Percentiles rank a stretch among this genome's conserved stretches.
Evolutionary conservation across 2,329 filamentous ascomycete species (phyloP).

Genomic region (Coniella lustricola): DNA sequence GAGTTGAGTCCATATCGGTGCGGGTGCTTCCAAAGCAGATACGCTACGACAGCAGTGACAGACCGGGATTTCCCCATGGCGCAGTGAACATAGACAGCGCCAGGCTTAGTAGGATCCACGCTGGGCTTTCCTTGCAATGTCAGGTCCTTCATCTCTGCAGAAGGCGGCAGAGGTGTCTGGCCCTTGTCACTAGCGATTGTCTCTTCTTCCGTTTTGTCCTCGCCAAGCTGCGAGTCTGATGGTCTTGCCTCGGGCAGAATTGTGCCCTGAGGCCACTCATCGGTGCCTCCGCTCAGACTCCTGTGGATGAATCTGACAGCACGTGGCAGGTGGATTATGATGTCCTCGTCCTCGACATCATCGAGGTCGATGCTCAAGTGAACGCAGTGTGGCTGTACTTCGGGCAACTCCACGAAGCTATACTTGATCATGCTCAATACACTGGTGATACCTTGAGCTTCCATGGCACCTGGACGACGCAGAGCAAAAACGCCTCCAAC

Average conservation of each 20-base stretch:
- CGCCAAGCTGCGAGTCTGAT: neutral
- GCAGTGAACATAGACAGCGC: constrained; percentile 58
- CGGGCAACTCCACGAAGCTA: constrained; percentile 34
- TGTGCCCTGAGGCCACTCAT: constrained; percentile 4
- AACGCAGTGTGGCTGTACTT: constrained; percentile 51
- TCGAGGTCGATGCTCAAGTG: constrained; percentile 80
- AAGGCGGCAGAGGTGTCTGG: neutral
- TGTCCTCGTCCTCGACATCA: constrained; percentile 82
- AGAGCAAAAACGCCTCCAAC: constrained; percentile 64
- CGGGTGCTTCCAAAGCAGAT: constrained; percentile 65
- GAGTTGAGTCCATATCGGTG: constrained; percentile 39
- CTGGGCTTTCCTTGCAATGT: constrained; percentile 10
- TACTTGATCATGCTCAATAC: constrained; percentile 69
- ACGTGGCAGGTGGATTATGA: constrained; percentile 71
- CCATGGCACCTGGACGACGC: constrained; percentile 61
- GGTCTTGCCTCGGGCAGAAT: constrained; percentile 1
- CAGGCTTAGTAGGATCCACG: constrained; percentile 18
- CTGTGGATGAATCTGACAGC: constrained; percentile 79
- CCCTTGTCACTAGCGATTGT: neutral
- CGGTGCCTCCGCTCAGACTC: constrained; percentile 41
- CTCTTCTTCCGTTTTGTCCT: neutral
- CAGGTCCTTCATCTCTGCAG: neutral
- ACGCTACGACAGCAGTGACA: constrained; percentile 75
- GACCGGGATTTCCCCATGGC: constrained; percentile 96
- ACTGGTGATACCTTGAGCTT: constrained; percentile 74